These are phyloP conservation scores for Metschnikowia bowlesiae DNA, from an alignment of 805 yeast genomes.

Conservation along the genomic window DNA sequence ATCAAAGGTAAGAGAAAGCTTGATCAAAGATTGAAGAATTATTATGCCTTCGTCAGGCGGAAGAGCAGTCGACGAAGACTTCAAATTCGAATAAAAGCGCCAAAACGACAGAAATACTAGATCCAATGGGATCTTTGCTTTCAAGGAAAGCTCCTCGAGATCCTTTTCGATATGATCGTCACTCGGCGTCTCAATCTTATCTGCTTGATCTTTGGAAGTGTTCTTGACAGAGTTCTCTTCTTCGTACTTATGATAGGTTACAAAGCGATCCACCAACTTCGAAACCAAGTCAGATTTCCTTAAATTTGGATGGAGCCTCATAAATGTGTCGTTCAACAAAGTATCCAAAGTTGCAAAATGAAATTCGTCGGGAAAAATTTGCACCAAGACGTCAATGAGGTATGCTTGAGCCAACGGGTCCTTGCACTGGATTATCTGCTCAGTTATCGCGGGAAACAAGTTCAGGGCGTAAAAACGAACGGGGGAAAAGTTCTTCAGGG, in stretches of 20 bases:
- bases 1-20: slow-evolving; percentile 62
- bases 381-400: slow-evolving; percentile 83
- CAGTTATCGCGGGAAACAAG: slow-evolving; percentile 75
- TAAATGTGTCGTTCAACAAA: slow-evolving; percentile 57
- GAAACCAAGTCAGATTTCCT: slow-evolving; percentile 60
- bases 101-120: slow-evolving; percentile 61
- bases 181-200: not conserved
- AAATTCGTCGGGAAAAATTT: slow-evolving; percentile 91
- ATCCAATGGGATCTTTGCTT: slow-evolving; percentile 15
- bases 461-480: slow-evolving; percentile 37
- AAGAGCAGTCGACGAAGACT: slow-evolving; percentile 58
- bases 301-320: slow-evolving; percentile 67
- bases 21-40: slow-evolving; percentile 61
- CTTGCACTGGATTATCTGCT: slow-evolving; percentile 87
- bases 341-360: slow-evolving; percentile 70
- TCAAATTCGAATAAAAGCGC: slow-evolving; percentile 54
- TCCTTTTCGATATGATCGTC: not conserved
- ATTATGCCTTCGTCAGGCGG: slow-evolving; percentile 61
- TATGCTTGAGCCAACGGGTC: slow-evolving; percentile 93
- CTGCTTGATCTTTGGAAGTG: not conserved
- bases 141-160: not conserved
- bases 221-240: slow-evolving; percentile 9
- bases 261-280: slow-evolving; percentile 68
- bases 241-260: slow-evolving; percentile 40
- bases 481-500: slow-evolving; percentile 33